A percentile compares a stretch with the other conserved stretches of the same genome.
Evolutionary conservation across 1,139 yeast genomes (phyloP).

Genomic region (Candida sojae): DNA sequence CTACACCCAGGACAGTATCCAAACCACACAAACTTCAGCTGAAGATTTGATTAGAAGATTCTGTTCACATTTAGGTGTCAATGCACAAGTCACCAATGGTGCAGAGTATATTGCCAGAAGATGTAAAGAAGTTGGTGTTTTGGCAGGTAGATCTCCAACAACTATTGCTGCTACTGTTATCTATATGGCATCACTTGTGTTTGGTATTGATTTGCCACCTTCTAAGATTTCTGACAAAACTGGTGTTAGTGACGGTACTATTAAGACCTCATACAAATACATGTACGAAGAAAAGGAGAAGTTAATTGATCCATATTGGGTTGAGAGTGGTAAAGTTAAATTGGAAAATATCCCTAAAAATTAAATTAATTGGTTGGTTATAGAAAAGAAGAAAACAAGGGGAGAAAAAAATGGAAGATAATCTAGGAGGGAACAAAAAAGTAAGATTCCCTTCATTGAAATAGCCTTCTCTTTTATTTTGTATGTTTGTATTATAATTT

Average conservation of each 20-base stretch:
- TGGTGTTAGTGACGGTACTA: conserved; percentile 98
- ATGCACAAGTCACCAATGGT: conserved; percentile 84
- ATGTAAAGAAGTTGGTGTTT: conserved; percentile 87
- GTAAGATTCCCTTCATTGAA: too few relatives aligned
- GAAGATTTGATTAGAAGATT: conserved; percentile 94
- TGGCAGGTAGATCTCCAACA: conserved; percentile 96
- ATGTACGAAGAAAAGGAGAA: conserved; percentile 74
- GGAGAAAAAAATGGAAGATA: neutral
- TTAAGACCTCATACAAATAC: conserved; percentile 86
- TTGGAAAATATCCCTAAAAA: conserved; percentile 60
- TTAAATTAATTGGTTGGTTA: conserved; percentile 11
- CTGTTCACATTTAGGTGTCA: conserved; percentile 91
- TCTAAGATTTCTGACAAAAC: conserved; percentile 86
- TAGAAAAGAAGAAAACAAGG: neutral
- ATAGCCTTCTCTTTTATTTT: too few relatives aligned
- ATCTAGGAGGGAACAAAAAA: neutral
- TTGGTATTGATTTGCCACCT: conserved; percentile 71
- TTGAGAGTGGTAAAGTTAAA: conserved; percentile 68
- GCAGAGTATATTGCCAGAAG: conserved; percentile 91
- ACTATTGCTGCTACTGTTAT: conserved; percentile 98
- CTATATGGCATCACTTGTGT: conserved; percentile 85
- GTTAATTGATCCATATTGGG: conserved; percentile 79
- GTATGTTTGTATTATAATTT: conserved; percentile 2
- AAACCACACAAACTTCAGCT: conserved; percentile 87
- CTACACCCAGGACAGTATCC: conserved; percentile 56